Evolutionary conservation across 257 asterid genomes (phyloP).

Genomic region (Buddleja alternifolia): DNA sequence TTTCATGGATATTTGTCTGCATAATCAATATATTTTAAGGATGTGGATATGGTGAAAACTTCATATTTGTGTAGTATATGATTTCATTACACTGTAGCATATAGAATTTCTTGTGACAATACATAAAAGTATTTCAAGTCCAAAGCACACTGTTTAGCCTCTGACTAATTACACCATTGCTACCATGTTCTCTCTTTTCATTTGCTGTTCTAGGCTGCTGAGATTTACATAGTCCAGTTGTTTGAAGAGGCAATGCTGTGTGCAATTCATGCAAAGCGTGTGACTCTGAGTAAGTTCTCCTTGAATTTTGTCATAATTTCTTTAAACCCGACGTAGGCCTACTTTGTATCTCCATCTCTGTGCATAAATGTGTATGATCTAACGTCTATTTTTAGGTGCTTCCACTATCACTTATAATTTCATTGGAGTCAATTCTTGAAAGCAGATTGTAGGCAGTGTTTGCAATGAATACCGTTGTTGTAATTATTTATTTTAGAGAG

Average conservation of each 20-base stretch:
- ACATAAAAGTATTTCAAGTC: constrained; percentile 2
- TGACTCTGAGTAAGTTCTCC: constrained; percentile 78
- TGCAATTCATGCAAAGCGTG: constrained; percentile 95
- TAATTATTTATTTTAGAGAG: too few relatives aligned
- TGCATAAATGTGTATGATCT: constrained; percentile 24
- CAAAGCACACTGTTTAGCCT: background rate
- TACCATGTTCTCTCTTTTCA: constrained; percentile 15
- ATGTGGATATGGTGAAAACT: background rate
- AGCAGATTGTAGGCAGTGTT: background rate
- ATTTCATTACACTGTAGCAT: background rate
- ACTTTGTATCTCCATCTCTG: background rate
- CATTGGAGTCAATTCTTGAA: background rate
- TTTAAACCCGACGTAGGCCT: constrained; percentile 2
- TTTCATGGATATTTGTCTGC: background rate
- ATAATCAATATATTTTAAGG: background rate
- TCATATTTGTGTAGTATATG: background rate
- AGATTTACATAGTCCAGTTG: constrained; percentile 67
- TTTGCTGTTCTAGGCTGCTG: constrained; percentile 68
- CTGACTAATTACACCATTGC: constrained; percentile 9
- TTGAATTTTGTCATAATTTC: background rate
- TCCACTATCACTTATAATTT: background rate
- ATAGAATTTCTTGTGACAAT: background rate
- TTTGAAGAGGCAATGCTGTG: constrained; percentile 90
- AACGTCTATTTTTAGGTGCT: background rate
- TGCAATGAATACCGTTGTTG: background rate